Conservation (phyloP, 768 basidiomycete species). For the Rhodotorula sphaerocarpa region DNA sequence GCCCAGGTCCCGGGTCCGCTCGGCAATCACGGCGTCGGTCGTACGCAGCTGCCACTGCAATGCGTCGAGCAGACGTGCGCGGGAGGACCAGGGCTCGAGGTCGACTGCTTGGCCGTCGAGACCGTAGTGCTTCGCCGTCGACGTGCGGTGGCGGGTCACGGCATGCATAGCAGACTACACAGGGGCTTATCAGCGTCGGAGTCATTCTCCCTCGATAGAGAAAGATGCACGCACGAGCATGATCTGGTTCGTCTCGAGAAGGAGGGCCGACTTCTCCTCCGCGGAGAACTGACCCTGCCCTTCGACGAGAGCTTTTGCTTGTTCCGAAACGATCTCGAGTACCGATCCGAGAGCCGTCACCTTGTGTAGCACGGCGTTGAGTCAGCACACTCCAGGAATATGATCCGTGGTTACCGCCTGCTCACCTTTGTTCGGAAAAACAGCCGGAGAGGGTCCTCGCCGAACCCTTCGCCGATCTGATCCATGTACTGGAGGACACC, state of each 20-base stretch:
- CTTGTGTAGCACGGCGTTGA: conserved; percentile 39
- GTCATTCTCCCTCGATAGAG: not conserved
- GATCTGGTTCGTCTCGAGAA: conserved; percentile 63
- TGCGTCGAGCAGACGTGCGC: conserved; percentile 58
- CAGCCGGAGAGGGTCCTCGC: conserved; percentile 69
- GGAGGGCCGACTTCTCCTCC: conserved; percentile 47
- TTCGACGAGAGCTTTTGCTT: conserved; percentile 48
- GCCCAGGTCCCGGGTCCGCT: conserved; percentile 43
- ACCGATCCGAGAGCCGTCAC: conserved; percentile 60
- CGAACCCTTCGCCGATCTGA: conserved; percentile 51
- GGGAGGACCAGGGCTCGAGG: conserved; percentile 70
- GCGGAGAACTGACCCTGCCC: conserved; percentile 39
- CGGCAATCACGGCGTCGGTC: conserved; percentile 42
- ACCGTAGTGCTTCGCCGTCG: conserved; percentile 67
- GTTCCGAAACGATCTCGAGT: conserved; percentile 55
- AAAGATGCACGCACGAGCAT: conserved; percentile 53
- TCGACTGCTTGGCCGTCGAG: conserved; percentile 56
- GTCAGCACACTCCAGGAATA: not conserved
- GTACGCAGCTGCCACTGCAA: conserved; percentile 62
- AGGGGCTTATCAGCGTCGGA: too few relatives aligned
- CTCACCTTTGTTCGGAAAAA: conserved; percentile 70
- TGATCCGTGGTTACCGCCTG: not conserved
- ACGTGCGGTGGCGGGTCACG: conserved; percentile 64
- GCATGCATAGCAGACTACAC: conserved; percentile 64
- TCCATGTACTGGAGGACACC: conserved; percentile 63